Conservation (phyloP, 2,329 filamentous ascomycete genomes). For the Botryotinia convoluta region DNA sequence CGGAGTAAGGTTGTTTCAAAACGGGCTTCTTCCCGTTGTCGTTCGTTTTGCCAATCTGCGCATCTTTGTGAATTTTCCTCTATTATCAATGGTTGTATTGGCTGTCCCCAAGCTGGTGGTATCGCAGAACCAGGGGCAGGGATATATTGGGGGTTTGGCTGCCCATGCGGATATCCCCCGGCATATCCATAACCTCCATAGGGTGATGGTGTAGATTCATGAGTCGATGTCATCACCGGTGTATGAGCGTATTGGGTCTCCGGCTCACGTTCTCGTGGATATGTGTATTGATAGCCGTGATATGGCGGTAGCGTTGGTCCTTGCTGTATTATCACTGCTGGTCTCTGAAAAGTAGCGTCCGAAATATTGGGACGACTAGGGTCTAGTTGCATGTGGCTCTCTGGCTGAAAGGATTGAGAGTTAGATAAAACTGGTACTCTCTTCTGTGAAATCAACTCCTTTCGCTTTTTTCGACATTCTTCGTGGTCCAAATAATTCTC, state of each 20-base stretch:
- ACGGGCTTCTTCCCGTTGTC: background rate
- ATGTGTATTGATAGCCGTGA: background rate
- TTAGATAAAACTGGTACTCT: background rate
- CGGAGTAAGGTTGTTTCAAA: background rate
- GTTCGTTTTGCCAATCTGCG: background rate
- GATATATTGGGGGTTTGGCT: background rate
- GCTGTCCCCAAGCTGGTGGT: background rate
- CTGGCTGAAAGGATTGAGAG: no score
- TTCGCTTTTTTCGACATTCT: background rate
- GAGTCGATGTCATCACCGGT: background rate
- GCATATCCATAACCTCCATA: background rate
- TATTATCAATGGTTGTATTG: background rate
- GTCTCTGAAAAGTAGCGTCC: background rate
- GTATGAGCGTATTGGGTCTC: background rate
- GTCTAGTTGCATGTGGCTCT: background rate
- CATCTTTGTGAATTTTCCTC: no score
- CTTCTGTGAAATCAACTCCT: background rate
- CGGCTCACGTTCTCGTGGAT: background rate
- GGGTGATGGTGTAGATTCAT: background rate
- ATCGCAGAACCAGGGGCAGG: background rate
- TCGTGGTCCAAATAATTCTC: background rate
- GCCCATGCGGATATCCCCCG: background rate
- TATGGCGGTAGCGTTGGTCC: background rate
- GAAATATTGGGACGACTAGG: background rate
- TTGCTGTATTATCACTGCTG: background rate